Evolutionary conservation across 2,329 filamentous ascomycete species (phyloP).

Genomic region (Didymella exigua): DNA sequence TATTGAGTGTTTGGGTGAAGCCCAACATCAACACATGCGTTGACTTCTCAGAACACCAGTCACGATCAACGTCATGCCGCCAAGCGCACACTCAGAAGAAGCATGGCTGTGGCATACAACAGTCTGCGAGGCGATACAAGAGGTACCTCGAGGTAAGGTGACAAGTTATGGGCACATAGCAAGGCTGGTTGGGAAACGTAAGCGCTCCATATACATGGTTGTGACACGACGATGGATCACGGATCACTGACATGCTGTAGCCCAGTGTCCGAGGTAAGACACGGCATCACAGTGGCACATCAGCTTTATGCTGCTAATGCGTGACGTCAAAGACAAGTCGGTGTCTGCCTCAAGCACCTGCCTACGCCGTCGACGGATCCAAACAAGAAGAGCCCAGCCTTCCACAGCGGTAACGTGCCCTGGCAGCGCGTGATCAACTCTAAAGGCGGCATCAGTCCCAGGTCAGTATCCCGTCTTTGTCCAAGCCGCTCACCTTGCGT

Average conservation of each 20-base stretch:
- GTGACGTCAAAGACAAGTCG: slow-evolving; percentile 71
- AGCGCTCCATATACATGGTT: slow-evolving; percentile 37
- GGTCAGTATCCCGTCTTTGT: slow-evolving; percentile 58
- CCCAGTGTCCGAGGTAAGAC: slow-evolving; percentile 55
- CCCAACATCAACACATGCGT: neutral
- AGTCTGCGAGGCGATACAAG: slow-evolving; percentile 83
- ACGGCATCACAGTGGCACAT: slow-evolving; percentile 15
- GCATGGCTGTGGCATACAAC: slow-evolving; percentile 74
- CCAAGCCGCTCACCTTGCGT: slow-evolving; percentile 12
- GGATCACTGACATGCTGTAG: slow-evolving; percentile 43
- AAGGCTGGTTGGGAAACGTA: slow-evolving; percentile 73
- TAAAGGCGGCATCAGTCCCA: slow-evolving; percentile 82
- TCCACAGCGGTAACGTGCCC: slow-evolving; percentile 79
- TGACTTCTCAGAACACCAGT: neutral
- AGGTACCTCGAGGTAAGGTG: slow-evolving; percentile 82
- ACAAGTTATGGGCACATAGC: slow-evolving; percentile 88
- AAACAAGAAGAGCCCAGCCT: slow-evolving; percentile 54
- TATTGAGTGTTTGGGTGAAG: too few species aligned
- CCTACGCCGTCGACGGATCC: slow-evolving; percentile 56
- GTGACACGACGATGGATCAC: slow-evolving; percentile 19
- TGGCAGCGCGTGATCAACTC: slow-evolving; percentile 95
- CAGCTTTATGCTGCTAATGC: slow-evolving; percentile 58
- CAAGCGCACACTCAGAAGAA: slow-evolving; percentile 67
- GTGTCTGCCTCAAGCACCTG: slow-evolving; percentile 86
- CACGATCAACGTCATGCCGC: slow-evolving; percentile 59